Percentiles rank a stretch among this genome's conserved stretches.
Evolutionary conservation across 2,329 filamentous ascomycete genomes (phyloP).

Genomic region (Colletotrichum tabaci): DNA sequence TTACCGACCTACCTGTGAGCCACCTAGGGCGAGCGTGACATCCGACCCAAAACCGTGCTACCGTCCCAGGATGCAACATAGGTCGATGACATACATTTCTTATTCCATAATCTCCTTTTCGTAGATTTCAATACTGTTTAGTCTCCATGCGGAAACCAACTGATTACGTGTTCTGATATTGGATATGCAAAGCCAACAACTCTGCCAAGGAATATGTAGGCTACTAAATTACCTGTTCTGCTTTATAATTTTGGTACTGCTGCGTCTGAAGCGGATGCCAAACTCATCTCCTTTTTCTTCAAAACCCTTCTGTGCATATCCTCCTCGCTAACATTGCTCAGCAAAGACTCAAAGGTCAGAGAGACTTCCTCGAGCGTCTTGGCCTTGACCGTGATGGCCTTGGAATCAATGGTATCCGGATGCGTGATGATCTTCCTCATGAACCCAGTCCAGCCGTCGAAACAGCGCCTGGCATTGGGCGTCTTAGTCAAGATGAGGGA

Average conservation of each 20-base stretch:
- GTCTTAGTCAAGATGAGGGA: constrained; percentile 67
- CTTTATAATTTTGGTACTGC: constrained; percentile 51
- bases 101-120: not conserved
- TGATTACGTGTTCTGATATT: not conserved
- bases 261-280: constrained; percentile 43
- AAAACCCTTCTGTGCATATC: constrained; percentile 59
- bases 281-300: constrained; percentile 44
- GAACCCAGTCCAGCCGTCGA: constrained; percentile 71
- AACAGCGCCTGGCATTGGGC: constrained; percentile 65
- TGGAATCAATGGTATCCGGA: constrained; percentile 52
- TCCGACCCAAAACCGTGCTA: not conserved
- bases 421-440: constrained; percentile 59
- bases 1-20: no score
- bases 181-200: not conserved
- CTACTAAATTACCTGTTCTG: not conserved
- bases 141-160: not conserved
- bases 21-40: no score
- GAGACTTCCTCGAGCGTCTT: constrained; percentile 65
- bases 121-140: not conserved
- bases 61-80: not conserved
- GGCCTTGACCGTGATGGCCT: constrained; percentile 63
- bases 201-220: not conserved
- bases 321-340: constrained; percentile 58
- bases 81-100: not conserved
- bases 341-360: constrained; percentile 60